Evolutionary conservation across 2,329 filamentous ascomycete genomes (phyloP).

Genomic region (Aspergillus thermomutatus): DNA sequence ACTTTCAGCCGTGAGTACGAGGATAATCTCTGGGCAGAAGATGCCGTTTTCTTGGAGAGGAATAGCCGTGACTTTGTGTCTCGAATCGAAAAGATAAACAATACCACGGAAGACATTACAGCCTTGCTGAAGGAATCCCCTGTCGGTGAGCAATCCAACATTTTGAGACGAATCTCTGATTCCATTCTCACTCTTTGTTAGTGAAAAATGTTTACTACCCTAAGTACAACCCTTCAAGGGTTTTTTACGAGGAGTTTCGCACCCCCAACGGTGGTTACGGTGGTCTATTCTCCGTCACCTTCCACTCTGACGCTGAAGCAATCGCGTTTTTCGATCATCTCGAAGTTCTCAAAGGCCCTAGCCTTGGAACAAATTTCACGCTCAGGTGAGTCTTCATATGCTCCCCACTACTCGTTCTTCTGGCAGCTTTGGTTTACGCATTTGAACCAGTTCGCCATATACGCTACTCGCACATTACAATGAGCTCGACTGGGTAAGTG

Average conservation of each 20-base stretch:
- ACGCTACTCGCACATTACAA: slow-evolving; percentile 86
- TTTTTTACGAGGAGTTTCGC: slow-evolving; percentile 75
- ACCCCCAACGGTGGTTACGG: slow-evolving; percentile 79
- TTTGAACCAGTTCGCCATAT: slow-evolving; percentile 68
- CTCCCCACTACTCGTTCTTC: background rate
- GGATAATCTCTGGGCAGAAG: slow-evolving; percentile 91
- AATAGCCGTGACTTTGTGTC: slow-evolving; percentile 90
- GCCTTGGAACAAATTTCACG: slow-evolving; percentile 94
- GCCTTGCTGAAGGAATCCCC: slow-evolving; percentile 62
- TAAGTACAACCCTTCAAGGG: slow-evolving; percentile 66
- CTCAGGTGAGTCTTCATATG: slow-evolving; percentile 50
- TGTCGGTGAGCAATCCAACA: slow-evolving; percentile 38
- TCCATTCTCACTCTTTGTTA: slow-evolving; percentile 32
- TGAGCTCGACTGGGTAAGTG: slow-evolving; percentile 81
- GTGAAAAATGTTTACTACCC: slow-evolving; percentile 86
- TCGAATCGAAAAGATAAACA: slow-evolving; percentile 79
- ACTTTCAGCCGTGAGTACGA: slow-evolving; percentile 67
- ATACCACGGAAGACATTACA: slow-evolving; percentile 79
- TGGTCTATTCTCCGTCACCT: slow-evolving; percentile 80
- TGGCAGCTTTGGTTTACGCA: background rate
- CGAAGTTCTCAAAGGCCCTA: slow-evolving; percentile 88
- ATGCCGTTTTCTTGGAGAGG: slow-evolving; percentile 89
- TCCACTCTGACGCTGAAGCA: slow-evolving; percentile 67
- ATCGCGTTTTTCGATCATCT: slow-evolving; percentile 80
- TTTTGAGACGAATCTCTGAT: background rate